A percentile compares a stretch with the other conserved stretches of the same genome.
phyloP scores from a whole-genome alignment of 2,329 filamentous ascomycete species.

The Trichoderma breve region DNA sequence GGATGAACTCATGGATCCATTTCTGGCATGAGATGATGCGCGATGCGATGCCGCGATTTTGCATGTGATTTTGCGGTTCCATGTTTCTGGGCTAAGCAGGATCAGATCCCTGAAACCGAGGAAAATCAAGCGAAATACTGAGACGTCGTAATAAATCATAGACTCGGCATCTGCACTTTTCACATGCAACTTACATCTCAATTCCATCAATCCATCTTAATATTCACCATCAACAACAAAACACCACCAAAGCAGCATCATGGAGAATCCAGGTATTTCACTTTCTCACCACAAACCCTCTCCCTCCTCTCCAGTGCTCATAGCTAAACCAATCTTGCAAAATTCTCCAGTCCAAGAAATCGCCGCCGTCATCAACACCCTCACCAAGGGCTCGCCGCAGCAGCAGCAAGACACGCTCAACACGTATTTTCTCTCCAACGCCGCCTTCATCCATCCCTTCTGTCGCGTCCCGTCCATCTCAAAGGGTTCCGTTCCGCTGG shows the following conservation, averaged over 20 bases:
- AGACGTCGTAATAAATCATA: background rate
- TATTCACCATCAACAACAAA: background rate
- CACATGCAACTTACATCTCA: background rate
- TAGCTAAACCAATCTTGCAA: background rate
- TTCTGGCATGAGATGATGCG: background rate
- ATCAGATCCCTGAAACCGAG: background rate
- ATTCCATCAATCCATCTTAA: background rate
- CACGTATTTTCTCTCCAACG: slow-evolving; percentile 69
- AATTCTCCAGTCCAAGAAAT: slow-evolving; percentile 55
- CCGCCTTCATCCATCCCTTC: slow-evolving; percentile 75
- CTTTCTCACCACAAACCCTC: no score
- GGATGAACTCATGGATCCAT: slow-evolving; percentile 13
- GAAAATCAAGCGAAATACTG: background rate
- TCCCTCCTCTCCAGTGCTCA: background rate
- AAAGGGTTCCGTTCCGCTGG: slow-evolving; percentile 40
- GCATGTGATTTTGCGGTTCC: slow-evolving; percentile 14
- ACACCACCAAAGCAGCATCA: slow-evolving; percentile 21
- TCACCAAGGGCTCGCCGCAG: slow-evolving; percentile 65
- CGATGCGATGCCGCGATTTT: background rate
- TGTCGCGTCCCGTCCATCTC: slow-evolving; percentile 63
- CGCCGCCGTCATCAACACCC: slow-evolving; percentile 60
- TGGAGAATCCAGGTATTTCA: slow-evolving; percentile 45
- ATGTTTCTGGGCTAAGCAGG: background rate
- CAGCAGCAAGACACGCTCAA: slow-evolving; percentile 65
- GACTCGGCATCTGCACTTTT: background rate